phyloP scores from a whole-genome alignment of 2,329 filamentous ascomycete genomes.

The Cadophora luteo-olivacea region DNA sequence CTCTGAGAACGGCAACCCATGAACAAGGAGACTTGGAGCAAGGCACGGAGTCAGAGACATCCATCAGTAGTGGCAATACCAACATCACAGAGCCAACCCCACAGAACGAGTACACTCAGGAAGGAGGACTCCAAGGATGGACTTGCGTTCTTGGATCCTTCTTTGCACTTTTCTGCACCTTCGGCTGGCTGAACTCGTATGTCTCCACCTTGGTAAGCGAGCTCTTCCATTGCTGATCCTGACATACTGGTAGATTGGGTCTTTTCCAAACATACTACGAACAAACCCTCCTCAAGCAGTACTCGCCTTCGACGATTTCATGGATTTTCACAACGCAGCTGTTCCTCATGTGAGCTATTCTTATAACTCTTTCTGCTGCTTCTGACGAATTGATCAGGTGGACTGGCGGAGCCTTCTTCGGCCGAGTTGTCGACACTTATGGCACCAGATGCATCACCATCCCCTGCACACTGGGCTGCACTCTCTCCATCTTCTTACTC shows the following conservation, averaged over 20 bases:
- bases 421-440: conserved; percentile 66
- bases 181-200: conserved; percentile 53
- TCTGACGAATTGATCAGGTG: conserved; percentile 26
- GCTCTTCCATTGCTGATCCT: not conserved
- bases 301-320: conserved; percentile 59
- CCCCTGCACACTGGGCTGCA: conserved; percentile 58
- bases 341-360: conserved; percentile 51
- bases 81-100: not conserved
- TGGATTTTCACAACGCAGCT: conserved; percentile 65
- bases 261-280: conserved; percentile 66
- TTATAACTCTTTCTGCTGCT: not conserved
- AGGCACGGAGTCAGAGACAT: not conserved
- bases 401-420: conserved; percentile 62
- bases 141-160: conserved; percentile 55
- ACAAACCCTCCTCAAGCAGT: conserved; percentile 51
- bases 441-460: conserved; percentile 63
- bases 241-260: conserved; percentile 46
- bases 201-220: conserved; percentile 18
- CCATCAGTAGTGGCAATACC: not conserved
- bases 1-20: not conserved
- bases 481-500: conserved; percentile 68
- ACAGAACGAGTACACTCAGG: conserved; percentile 45
- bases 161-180: conserved; percentile 53
- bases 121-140: conserved; percentile 63
- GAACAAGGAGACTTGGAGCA: conserved; percentile 12